These are phyloP conservation scores for Pleomassaria siparia DNA, from an alignment of 2,329 filamentous ascomycete species.

Conservation along the genomic window DNA sequence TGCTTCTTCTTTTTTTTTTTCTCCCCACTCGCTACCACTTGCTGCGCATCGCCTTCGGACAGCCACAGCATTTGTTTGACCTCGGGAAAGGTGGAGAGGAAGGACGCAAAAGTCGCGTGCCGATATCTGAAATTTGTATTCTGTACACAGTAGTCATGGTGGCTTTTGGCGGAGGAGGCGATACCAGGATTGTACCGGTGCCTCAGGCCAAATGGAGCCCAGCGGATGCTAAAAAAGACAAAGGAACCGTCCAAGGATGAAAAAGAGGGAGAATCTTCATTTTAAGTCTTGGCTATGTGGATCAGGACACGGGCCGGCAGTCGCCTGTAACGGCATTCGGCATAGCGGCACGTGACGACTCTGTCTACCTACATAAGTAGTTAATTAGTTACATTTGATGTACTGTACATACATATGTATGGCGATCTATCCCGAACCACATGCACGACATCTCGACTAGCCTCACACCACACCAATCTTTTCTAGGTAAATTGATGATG, in stretches of 20 bases:
- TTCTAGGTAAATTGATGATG: too few relatives aligned
- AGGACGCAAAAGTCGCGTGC: constrained; percentile 13
- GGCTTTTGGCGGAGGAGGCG: background rate
- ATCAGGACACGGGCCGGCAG: background rate
- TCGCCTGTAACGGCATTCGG: too few relatives aligned
- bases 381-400: too few relatives aligned
- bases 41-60: background rate
- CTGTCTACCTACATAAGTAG: too few relatives aligned
- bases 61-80: constrained; percentile 4
- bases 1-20: constrained; percentile 5
- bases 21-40: too few relatives aligned
- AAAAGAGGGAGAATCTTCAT: background rate
- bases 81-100: background rate
- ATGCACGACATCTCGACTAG: too few relatives aligned
- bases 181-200: constrained; percentile 7
- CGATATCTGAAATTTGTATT: constrained; percentile 6
- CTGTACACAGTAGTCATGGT: background rate
- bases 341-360: too few relatives aligned
- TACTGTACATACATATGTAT: too few relatives aligned
- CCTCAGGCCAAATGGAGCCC: constrained; percentile 1
- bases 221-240: constrained; percentile 4
- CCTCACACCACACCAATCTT: too few relatives aligned
- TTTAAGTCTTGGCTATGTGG: background rate
- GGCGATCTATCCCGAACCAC: too few relatives aligned
- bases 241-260: background rate